Evolutionary conservation across 306 rosid species (phyloP).

Genomic region (Trifolium dubium): DNA sequence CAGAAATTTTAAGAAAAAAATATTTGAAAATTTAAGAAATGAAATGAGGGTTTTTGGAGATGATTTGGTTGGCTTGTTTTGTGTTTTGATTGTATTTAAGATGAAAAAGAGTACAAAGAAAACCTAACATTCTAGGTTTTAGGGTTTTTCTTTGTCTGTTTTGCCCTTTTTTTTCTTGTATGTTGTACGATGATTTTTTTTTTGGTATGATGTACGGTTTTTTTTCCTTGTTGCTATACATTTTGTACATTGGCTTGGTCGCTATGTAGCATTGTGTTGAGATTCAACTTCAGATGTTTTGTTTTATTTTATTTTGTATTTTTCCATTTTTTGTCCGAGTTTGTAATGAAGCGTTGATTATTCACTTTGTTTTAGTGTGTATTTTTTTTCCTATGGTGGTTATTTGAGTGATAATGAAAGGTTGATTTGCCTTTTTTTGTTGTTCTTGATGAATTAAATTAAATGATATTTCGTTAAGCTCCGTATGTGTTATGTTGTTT

Average conservation of each 20-base stretch:
- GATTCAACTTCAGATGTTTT: background rate
- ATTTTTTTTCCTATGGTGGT: background rate
- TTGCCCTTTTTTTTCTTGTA: background rate
- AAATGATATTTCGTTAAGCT: conserved; percentile 3
- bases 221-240: background rate
- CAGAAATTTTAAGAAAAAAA: background rate
- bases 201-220: background rate
- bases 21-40: background rate
- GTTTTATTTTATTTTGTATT: conserved; percentile 8
- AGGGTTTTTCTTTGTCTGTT: background rate
- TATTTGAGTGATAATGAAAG: background rate
- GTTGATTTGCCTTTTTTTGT: background rate
- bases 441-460: conserved; percentile 18
- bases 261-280: background rate
- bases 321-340: conserved; percentile 5
- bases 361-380: background rate
- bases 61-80: background rate
- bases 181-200: too few relatives aligned
- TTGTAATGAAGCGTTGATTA: background rate
- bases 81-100: background rate
- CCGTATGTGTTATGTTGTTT: background rate
- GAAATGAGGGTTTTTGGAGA: background rate
- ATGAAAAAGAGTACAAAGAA: background rate
- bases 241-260: background rate
- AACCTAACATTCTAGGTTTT: background rate